phyloP scores from a whole-genome alignment of 2,329 filamentous ascomycete genomes.

The Aspergillus pseudoterreus region DNA sequence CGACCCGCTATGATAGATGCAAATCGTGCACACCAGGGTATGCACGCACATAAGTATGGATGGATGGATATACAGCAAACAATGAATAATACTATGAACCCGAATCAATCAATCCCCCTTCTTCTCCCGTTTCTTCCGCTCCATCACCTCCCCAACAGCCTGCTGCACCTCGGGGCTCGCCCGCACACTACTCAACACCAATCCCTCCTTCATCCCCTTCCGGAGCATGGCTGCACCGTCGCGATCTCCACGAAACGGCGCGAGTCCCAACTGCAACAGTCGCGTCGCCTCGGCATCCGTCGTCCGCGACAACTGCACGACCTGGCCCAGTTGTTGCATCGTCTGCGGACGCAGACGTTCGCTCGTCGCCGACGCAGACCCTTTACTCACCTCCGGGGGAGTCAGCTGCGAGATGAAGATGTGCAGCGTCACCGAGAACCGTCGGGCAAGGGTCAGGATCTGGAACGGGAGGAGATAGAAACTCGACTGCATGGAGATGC shows the following conservation, averaged over 20 bases:
- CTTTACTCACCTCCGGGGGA: constrained; percentile 56
- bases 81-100: background rate
- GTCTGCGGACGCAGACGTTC: constrained; percentile 44
- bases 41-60: background rate
- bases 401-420: constrained; percentile 80
- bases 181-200: constrained; percentile 80
- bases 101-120: constrained; percentile 19
- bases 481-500: constrained; percentile 41
- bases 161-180: constrained; percentile 77
- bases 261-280: constrained; percentile 72
- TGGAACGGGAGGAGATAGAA: constrained; percentile 73
- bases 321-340: constrained; percentile 62
- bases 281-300: constrained; percentile 67
- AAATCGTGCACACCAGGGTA: too few relatives aligned
- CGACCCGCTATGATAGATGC: too few relatives aligned
- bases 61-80: background rate
- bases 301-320: constrained; percentile 58
- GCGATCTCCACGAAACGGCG: constrained; percentile 73
- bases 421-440: constrained; percentile 72
- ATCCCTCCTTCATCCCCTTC: constrained; percentile 74
- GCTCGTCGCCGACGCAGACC: constrained; percentile 25
- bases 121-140: constrained; percentile 50
- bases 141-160: constrained; percentile 67
- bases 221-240: constrained; percentile 62
- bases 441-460: constrained; percentile 69